phyloP scores from a whole-genome alignment of 352 stramenopile genomes.

The Bremia lactucae region DNA sequence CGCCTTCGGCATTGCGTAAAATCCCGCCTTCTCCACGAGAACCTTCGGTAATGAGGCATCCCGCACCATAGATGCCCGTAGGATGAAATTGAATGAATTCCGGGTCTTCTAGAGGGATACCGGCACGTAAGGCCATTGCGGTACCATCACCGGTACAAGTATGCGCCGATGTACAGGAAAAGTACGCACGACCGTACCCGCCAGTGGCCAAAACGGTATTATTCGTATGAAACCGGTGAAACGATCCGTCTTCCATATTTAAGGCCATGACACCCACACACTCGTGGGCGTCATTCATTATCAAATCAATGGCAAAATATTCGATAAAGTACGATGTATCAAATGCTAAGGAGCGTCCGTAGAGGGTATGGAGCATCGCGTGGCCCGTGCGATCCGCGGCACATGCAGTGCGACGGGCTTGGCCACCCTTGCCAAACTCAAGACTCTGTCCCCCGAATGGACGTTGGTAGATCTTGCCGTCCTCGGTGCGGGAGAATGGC shows the following conservation, averaged over 20 bases:
- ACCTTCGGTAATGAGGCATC: conserved; percentile 95
- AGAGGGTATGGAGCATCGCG: conserved; percentile 96
- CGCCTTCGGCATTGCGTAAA: conserved; percentile 90
- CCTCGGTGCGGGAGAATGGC: conserved; percentile 93
- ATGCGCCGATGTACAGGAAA: conserved; percentile 93
- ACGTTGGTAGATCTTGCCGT: conserved; percentile 95
- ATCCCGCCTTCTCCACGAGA: conserved; percentile 94
- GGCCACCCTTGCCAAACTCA: conserved; percentile 93
- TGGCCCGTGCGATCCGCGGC: conserved; percentile 94
- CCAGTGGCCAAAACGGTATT: conserved; percentile 90
- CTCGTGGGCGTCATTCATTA: conserved; percentile 88
- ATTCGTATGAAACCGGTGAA: conserved; percentile 91
- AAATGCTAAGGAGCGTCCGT: conserved; percentile 92
- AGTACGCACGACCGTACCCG: conserved; percentile 94
- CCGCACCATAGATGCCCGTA: conserved; percentile 95
- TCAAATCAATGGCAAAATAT: conserved; percentile 95
- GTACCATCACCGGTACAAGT: conserved; percentile 96
- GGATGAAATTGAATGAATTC: conserved; percentile 98
- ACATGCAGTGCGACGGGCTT: conserved; percentile 90
- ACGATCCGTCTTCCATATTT: conserved; percentile 95
- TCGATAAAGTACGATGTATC: conserved; percentile 98
- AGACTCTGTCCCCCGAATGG: conserved; percentile 94
- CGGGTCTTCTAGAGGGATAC: conserved; percentile 89
- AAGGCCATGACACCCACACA: conserved; percentile 92
- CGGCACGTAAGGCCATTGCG: conserved; percentile 92